These are phyloP conservation scores for Didymella sp. DNA, from an alignment of 2,329 filamentous ascomycete species.

Conservation along the genomic window DNA sequence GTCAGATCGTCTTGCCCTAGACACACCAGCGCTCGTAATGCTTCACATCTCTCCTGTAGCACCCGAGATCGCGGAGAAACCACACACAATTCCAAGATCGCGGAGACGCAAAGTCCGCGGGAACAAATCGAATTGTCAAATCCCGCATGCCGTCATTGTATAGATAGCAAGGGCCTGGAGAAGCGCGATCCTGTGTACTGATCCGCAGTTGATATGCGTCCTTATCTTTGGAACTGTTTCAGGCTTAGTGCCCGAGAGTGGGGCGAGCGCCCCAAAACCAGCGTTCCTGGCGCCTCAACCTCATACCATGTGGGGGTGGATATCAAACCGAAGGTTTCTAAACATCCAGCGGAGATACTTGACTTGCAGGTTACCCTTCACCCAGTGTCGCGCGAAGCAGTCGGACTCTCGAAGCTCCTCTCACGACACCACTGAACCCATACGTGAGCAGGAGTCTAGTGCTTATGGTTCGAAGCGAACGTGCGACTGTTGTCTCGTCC, in stretches of 20 bases:
- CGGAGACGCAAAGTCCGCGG: neutral
- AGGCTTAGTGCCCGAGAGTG: constrained; percentile 30
- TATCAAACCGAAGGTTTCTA: neutral
- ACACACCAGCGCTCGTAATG: constrained; percentile 20
- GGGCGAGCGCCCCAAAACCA: constrained; percentile 14
- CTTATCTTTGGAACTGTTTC: constrained; percentile 44
- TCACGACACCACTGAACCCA: neutral
- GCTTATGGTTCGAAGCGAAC: constrained; percentile 11
- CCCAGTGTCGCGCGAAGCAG: neutral
- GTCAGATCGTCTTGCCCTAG: constrained; percentile 11
- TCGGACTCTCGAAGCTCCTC: neutral
- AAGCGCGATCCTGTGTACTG: constrained; percentile 24
- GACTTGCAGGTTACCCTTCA: constrained; percentile 1
- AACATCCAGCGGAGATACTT: constrained; percentile 31
- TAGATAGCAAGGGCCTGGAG: constrained; percentile 17
- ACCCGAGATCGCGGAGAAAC: constrained; percentile 24
- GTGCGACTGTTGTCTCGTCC: constrained; percentile 11
- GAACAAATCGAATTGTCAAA: constrained; percentile 18
- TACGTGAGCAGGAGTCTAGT: neutral
- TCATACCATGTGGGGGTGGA: constrained; percentile 26
- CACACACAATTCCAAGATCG: constrained; percentile 18
- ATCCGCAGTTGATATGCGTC: constrained; percentile 37
- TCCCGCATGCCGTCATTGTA: constrained; percentile 28
- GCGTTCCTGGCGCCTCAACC: constrained; percentile 23
- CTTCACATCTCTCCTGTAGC: constrained; percentile 17